These are phyloP conservation scores for Puccinia hordei DNA, from an alignment of 1,284 basidiomycete genomes.

Conservation along the genomic window DNA sequence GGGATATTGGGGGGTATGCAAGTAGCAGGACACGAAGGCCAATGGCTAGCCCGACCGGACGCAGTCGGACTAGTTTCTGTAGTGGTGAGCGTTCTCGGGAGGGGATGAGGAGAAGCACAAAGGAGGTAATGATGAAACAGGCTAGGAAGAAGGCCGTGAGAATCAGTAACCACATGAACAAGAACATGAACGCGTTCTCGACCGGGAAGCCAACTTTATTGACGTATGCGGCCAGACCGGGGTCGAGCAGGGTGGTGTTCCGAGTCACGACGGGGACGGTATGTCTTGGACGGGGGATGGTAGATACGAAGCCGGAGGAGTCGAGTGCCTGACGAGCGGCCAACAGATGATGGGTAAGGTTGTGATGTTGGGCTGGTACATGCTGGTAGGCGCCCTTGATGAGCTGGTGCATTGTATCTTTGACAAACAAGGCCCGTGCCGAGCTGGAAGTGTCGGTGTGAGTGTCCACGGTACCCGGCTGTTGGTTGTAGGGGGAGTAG, in stretches of 20 bases:
- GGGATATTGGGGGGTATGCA: constrained; percentile 27
- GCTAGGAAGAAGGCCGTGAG: constrained; percentile 8
- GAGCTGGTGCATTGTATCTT: neutral
- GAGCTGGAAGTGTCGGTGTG: constrained; percentile 2
- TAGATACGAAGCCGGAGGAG: neutral
- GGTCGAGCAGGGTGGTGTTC: constrained; percentile 43
- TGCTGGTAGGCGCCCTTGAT: neutral
- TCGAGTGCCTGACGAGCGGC: neutral
- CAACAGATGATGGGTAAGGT: neutral
- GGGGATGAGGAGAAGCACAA: neutral
- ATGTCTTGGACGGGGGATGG: neutral
- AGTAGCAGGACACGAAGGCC: constrained; percentile 24
- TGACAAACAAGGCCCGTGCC: constrained; percentile 7
- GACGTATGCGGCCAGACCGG: constrained; percentile 45
- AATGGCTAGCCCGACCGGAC: constrained; percentile 1
- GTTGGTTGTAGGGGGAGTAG: constrained; percentile 45
- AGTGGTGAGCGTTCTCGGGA: neutral
- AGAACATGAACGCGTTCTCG: constrained; percentile 45
- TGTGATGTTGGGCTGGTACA: neutral
- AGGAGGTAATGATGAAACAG: neutral
- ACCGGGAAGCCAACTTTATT: constrained; percentile 48
- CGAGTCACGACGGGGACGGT: constrained; percentile 38
- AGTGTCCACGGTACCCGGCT: neutral
- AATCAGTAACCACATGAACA: constrained; percentile 47
- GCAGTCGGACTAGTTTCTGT: neutral